Evolutionary conservation across 192 early-diverging fungal genomes (phyloP).

Genomic region (Podila minutissima): DNA sequence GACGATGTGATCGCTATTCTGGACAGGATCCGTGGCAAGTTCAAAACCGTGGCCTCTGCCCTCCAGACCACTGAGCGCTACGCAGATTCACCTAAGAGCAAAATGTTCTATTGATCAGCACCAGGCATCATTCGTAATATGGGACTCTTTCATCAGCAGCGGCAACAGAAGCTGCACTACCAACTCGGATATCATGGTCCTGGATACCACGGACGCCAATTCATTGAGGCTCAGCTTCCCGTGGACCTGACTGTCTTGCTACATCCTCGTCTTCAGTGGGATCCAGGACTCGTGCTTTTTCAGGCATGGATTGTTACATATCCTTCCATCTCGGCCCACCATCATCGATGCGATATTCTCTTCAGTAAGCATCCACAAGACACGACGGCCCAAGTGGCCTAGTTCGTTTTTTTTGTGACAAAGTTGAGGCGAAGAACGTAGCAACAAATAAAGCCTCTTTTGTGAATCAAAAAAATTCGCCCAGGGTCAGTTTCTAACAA

Average conservation of each 20-base stretch:
- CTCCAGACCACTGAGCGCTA: slow-evolving; percentile 46
- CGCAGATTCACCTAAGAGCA: slow-evolving; percentile 44
- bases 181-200: neutral
- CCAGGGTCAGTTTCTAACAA: no score
- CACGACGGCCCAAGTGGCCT: no score
- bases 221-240: no score
- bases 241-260: neutral
- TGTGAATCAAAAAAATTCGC: no score
- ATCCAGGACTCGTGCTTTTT: neutral
- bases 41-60: slow-evolving; percentile 58
- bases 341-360: no score
- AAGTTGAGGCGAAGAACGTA: no score
- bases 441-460: no score
- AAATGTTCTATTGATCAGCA: slow-evolving; percentile 45
- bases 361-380: no score
- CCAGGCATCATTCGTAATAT: neutral
- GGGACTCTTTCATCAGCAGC: neutral
- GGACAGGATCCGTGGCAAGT: slow-evolving; percentile 64
- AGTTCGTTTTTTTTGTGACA: no score
- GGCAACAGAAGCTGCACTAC: neutral
- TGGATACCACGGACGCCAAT: neutral
- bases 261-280: neutral
- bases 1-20: slow-evolving; percentile 59
- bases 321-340: no score
- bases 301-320: no score